Evolutionary conservation across 371 early-diverging fungal genomes (phyloP).

Genomic region (Apophysomyces trapeziformis): DNA sequence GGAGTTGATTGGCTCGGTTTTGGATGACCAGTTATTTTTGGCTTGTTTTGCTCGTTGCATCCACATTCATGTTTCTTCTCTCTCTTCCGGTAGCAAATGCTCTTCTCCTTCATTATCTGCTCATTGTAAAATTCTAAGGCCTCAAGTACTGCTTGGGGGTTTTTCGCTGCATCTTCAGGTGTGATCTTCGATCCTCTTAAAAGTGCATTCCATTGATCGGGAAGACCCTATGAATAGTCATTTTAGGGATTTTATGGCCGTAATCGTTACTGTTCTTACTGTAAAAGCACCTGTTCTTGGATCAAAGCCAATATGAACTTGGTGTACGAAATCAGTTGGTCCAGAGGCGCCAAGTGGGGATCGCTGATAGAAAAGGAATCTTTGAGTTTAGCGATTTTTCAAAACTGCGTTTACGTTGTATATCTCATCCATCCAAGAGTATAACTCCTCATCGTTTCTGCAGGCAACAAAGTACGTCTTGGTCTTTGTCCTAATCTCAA

Average conservation of each 20-base stretch:
- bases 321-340: conserved; percentile 93
- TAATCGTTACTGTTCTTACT: conserved; percentile 46
- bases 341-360: conserved; percentile 87
- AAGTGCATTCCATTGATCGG: conserved; percentile 91
- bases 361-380: conserved; percentile 47
- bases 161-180: conserved; percentile 93
- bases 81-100: conserved; percentile 9
- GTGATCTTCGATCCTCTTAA: conserved; percentile 91
- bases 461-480: conserved; percentile 85
- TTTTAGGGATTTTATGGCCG: neutral
- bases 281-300: conserved; percentile 89
- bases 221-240: conserved; percentile 71
- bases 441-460: conserved; percentile 93
- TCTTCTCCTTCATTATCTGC: conserved; percentile 12
- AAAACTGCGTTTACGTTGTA: conserved; percentile 64
- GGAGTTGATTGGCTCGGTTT: conserved; percentile 10
- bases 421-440: conserved; percentile 96
- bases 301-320: conserved; percentile 96
- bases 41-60: neutral
- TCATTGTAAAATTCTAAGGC: conserved; percentile 94
- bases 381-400: neutral
- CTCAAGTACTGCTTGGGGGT: conserved; percentile 97
- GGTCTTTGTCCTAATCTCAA: conserved; percentile 88
- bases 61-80: neutral
- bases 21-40: neutral